Evolutionary conservation across 257 asterid genomes (phyloP), one percentile per base, ranked within the genome.

Genomic region (Striga asiatica): DNA sequence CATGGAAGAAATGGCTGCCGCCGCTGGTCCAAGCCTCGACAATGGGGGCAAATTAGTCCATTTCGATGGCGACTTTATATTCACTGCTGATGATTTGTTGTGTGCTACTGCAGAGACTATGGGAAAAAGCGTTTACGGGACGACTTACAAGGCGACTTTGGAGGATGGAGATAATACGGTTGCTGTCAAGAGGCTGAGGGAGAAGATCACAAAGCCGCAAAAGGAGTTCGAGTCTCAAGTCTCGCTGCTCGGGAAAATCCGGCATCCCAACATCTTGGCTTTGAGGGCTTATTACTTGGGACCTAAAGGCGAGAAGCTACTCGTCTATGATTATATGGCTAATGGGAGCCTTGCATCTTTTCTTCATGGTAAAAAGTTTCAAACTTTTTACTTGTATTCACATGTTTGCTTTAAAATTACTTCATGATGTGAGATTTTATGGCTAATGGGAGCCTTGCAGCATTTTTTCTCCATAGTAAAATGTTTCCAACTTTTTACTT

Each of bases 231-330:
- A 91, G 61, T 41, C 48, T 24, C 95, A 91, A 70, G 95, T 79
- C n/a, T 54, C 89, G 8, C 75, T 73, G 16, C 84, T 91, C 20
- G 98, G 98, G 9, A 91, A 72, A 74, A 80, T 91, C 35, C 58
- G 94, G 12, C 82, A 87, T 50, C 72, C 71, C 0, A 87, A 82
- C 46, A 73, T 91, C 8, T 72, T 87, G 75, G 92, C 98, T 1
- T 67, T 87, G 58, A 75, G 96, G 55, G 98, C 98, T 53, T 91
- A 87, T 64, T 91, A 91, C 61, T 64, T 84, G 60, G 98, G 96
- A 8, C 96, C 98, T 3, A 91, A 91, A 76, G 98, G 98, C 9
- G 98, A 87, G 71, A 87, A 91, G 87, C 98, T 91, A 69, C 96
- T 91, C 47, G 98, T 91, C 71, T 91, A 81, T 60, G 98, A 87